Evolutionary conservation across 2,329 filamentous ascomycete species (phyloP).

Genomic region (Pseudogymnoascus sp.): DNA sequence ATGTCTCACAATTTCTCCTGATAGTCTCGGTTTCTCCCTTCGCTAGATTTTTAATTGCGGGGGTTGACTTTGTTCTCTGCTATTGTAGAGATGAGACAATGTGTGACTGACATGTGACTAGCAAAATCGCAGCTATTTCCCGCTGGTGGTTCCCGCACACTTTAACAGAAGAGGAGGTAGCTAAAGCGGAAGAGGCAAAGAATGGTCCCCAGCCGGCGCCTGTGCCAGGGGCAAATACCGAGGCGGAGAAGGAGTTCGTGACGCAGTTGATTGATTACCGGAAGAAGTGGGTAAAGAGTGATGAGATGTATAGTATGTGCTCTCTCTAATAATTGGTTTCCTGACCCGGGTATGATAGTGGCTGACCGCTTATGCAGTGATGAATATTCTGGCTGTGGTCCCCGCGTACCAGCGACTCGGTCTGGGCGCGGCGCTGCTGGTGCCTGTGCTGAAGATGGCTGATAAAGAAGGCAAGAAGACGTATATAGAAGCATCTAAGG

Average conservation of each 20-base stretch:
- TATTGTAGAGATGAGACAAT: not conserved
- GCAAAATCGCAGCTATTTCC: slow-evolving; percentile 28
- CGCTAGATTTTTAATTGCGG: not conserved
- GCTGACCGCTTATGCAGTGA: slow-evolving; percentile 14
- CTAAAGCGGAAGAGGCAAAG: slow-evolving; percentile 1
- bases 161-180: slow-evolving; percentile 17
- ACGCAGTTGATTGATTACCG: slow-evolving; percentile 20
- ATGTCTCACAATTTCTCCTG: slow-evolving; percentile 13
- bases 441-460: slow-evolving; percentile 30
- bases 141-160: slow-evolving; percentile 31
- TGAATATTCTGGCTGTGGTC: slow-evolving; percentile 32
- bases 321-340: not conserved
- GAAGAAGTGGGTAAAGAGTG: slow-evolving; percentile 27
- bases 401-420: slow-evolving; percentile 32
- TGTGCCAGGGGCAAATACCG: slow-evolving; percentile 28
- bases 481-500: slow-evolving; percentile 34
- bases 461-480: slow-evolving; percentile 28
- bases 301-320: slow-evolving; percentile 26
- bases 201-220: slow-evolving; percentile 14
- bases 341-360: not conserved
- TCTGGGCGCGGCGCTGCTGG: slow-evolving; percentile 30
- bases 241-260: slow-evolving; percentile 27
- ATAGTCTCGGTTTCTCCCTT: slow-evolving; percentile 22
- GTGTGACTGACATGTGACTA: not conserved
- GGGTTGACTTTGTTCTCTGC: not conserved